A percentile compares a stretch with the other conserved stretches of the same genome.
Evolutionary conservation across 1,284 basidiomycete genomes (phyloP).

Genomic region (Microbotryum silenes-acaulis): DNA sequence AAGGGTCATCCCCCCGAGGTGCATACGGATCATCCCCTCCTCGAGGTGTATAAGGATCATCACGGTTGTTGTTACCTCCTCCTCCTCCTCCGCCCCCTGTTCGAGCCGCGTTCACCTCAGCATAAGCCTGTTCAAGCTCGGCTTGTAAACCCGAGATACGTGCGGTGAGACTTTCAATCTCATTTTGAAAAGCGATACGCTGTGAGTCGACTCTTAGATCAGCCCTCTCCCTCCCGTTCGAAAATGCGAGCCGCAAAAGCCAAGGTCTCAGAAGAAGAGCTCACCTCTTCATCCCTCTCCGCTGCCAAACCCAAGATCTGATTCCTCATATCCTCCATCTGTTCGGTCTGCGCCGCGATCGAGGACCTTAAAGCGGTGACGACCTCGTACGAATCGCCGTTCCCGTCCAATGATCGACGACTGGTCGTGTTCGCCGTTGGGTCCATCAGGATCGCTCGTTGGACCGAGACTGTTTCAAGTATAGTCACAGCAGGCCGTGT

Average conservation of each 20-base stretch:
- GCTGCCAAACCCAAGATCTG: conserved; percentile 41
- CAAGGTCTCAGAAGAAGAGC: neutral
- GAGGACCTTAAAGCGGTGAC: conserved; percentile 71
- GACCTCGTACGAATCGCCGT: conserved; percentile 64
- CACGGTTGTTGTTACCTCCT: too few relatives aligned
- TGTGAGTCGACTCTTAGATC: neutral
- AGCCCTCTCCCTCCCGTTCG: too few relatives aligned
- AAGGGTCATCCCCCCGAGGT: too few relatives aligned
- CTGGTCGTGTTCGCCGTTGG: conserved; percentile 37
- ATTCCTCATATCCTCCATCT: conserved; percentile 54
- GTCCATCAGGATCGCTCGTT: conserved; percentile 48
- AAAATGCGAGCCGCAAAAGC: too few relatives aligned
- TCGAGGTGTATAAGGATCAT: too few relatives aligned
- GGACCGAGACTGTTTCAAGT: conserved; percentile 45
- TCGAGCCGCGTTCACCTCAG: conserved; percentile 43
- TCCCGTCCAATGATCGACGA: conserved; percentile 52
- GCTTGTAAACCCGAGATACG: conserved; percentile 37
- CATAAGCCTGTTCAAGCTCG: conserved; percentile 33
- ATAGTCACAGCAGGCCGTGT: too few relatives aligned
- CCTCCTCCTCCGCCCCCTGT: too few relatives aligned
- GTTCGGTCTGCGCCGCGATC: conserved; percentile 66
- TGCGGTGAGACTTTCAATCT: conserved; percentile 39
- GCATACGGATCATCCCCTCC: too few relatives aligned
- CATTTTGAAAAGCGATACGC: conserved; percentile 23
- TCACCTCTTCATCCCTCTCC: conserved; percentile 34